Conservation (phyloP, 768 basidiomycete genomes). For the Cyclocybe aegerita region DNA sequence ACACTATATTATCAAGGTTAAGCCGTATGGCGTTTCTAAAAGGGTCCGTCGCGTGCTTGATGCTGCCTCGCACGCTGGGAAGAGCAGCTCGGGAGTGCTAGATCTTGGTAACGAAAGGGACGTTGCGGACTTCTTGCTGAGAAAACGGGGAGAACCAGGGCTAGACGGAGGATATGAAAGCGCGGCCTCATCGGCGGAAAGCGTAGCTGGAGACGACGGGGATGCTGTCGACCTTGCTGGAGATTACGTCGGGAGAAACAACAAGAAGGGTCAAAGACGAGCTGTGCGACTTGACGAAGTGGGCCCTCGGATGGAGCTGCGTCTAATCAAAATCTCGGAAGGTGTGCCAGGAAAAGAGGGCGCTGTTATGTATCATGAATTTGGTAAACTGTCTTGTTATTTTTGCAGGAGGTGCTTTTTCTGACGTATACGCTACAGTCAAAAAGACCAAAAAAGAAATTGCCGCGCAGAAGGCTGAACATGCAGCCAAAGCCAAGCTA, state of each 20-base stretch:
- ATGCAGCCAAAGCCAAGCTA: constrained; percentile 74
- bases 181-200: constrained; percentile 78
- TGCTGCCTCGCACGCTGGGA: constrained; percentile 38
- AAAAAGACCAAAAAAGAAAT: constrained; percentile 85
- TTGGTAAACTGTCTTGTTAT: constrained; percentile 58
- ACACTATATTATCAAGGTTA: constrained; percentile 94
- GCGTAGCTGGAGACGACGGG: constrained; percentile 82
- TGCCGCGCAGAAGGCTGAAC: constrained; percentile 64
- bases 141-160: constrained; percentile 60
- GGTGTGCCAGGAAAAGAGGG: constrained; percentile 94
- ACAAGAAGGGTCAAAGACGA: constrained; percentile 86
- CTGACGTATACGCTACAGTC: constrained; percentile 47
- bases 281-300: constrained; percentile 93
- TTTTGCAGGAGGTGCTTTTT: not conserved
- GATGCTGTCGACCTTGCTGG: constrained; percentile 83
- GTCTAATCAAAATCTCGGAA: constrained; percentile 91
- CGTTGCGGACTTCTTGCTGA: constrained; percentile 90
- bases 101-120: constrained; percentile 91
- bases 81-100: constrained; percentile 47
- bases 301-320: constrained; percentile 93
- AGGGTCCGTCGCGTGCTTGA: constrained; percentile 88
- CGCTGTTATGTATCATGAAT: constrained; percentile 90
- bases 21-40: constrained; percentile 90
- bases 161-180: constrained; percentile 77
- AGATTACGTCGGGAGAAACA: constrained; percentile 94